Base-by-base conservation (phyloP, 2,329 filamentous ascomycete species). In the Fonsecaea erecta region DNA sequence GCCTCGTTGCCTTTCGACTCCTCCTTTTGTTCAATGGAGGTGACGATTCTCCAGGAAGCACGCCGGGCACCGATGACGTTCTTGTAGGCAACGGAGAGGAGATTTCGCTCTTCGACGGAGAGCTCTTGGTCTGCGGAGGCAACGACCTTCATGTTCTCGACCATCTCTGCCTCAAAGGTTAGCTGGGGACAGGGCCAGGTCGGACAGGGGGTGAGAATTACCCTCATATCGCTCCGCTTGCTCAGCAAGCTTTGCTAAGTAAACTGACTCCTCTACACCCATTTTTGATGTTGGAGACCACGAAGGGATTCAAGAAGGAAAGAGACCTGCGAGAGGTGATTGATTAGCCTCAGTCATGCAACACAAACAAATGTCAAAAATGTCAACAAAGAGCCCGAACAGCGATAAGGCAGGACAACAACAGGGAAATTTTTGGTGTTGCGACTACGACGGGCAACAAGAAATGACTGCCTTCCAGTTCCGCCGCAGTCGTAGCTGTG, bases 181-280 rank as follows among this genome's bases (percentile, higher is more conserved):
- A 73, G 71, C 70, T 68, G 52, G 35, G 59, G n/a, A 52, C 9
- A 18, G n/a, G n/a, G 18, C 52, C 30, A 52, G 43, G 40, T 2
- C 56, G 48, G 57, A 52, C 59, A 32, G 18, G 56, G 28, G 56
- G 28, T 62, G 82, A n/a, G 73, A 77, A 86, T 77, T 85, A 98
- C 95, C 95, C 87, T 99, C 95, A 84, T 99, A 99, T 81, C 95
- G 94, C 90, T 99, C 95, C 83, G 95, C 95, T 89, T 99, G 95
- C 90, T 99, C 95, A 80, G 95, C 95, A 82, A 99, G 91, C 93
- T 98, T 98, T 84, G 95, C 95, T 81, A 98, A 90, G 84, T 98
- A 98, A 79, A 99, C 95, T 77, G 93, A 94, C 85, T 98, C 93
- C 88, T 98, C 94, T 87, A 97, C 92, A 88, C 91, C 93, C 94